Percentiles rank a stretch among this genome's conserved stretches.
Conservation (phyloP, 805 yeast genomes). For the Candida silvicultrix region DNA sequence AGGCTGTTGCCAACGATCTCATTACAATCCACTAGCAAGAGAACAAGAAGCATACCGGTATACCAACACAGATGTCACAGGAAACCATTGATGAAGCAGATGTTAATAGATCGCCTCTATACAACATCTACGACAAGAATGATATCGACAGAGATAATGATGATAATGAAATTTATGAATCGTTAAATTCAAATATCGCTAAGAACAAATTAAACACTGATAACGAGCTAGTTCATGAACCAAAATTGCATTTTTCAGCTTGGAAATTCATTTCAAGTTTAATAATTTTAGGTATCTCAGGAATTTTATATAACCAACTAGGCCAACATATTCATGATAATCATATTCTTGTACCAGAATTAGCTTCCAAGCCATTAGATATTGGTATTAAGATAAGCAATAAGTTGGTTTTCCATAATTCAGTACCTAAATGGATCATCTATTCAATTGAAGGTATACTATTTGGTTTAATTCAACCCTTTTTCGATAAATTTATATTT, state of each 20-base stretch:
- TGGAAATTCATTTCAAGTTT: conserved; percentile 4
- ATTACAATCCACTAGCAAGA: no score
- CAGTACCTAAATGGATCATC: conserved; percentile 21
- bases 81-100: background rate
- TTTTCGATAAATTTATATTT: conserved; percentile 22
- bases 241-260: background rate
- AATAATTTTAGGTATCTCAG: conserved; percentile 33
- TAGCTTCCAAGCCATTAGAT: conserved; percentile 36
- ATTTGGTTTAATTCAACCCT: conserved; percentile 52
- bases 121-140: conserved; percentile 42
- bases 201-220: conserved; percentile 20
- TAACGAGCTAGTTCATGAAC: background rate
- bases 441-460: conserved; percentile 47
- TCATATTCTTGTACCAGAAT: conserved; percentile 35
- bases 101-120: conserved; percentile 40
- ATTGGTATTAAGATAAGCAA: conserved; percentile 25
- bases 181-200: conserved; percentile 30
- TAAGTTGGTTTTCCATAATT: conserved; percentile 3
- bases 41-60: no score
- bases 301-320: conserved; percentile 47
- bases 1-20: no score
- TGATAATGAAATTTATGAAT: conserved; percentile 22
- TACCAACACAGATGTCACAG: no score
- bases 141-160: conserved; percentile 22
- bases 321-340: conserved; percentile 46